Base-by-base conservation (phyloP, 768 basidiomycete genomes). In the Fistulinella prunicolor region DNA sequence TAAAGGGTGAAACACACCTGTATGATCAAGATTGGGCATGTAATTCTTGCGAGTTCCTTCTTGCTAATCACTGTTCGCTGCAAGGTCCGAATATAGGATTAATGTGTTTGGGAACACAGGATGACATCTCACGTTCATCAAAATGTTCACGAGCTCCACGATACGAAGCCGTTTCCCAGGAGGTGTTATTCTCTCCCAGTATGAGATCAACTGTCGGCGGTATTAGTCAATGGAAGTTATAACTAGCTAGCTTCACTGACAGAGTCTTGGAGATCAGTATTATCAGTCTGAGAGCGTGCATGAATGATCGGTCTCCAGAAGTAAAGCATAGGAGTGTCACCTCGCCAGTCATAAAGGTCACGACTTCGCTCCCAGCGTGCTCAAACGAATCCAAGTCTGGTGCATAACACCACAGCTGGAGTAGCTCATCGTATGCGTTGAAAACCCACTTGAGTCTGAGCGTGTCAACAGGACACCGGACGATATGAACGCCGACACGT, bases 321-420 rank as follows among this genome's bases (percentile, higher is more conserved):
- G 19, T n/a, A 32, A 45, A 41, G 38, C 16, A 24, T 28, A 28
- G 20, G 16, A 19, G n/a, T 65, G 78, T 60, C 56, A 86, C 88
- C 54, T 73, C 64, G 40, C 83, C 80, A 17, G 80, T 71, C 49
- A 83, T 67, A 49, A 83, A 75, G 17, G 68, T 71, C 20, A 82
- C 68, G 17, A 78, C 69, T 60, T 88, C 86, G 49, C 74, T 78
- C 20, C 76, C 78, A 2, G 80, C 79, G 43, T 85, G 80, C 52
- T 89, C 85, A 44, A 82, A 82, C 0, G 79, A 66, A 49, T 86
- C 82, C 38, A 87, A 54, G 59, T 89, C 85, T 30, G 79, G 73
- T 8, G 86, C 78, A 55, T 75, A 80, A 58, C 81, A 80, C 77
- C 83, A 86, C 12, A 76, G 60, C 50, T 81, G 76, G 40, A 82